These are phyloP conservation scores for Cardiosporidium cionae DNA, from an alignment of 169 alveolate species.

Conservation along the genomic window DNA sequence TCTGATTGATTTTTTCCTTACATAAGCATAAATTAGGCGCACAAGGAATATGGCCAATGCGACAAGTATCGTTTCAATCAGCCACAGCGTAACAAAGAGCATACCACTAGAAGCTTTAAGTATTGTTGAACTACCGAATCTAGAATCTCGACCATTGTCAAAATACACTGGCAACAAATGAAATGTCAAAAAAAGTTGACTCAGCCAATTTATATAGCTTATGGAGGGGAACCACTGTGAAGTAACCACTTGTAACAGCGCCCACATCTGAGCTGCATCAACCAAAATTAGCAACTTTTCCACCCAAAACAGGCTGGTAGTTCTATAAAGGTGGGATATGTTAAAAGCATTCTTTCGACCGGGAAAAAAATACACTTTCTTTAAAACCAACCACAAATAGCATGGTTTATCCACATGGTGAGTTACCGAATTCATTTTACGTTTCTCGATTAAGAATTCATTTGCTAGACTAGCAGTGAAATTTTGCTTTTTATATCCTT, in stretches of 20 bases:
- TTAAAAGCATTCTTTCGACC: background rate
- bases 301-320: background rate
- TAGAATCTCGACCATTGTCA: background rate
- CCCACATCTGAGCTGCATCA: background rate
- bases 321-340: background rate
- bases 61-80: background rate
- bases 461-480: no score
- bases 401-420: background rate
- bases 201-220: background rate
- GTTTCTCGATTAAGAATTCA: no score
- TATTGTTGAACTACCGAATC: no score
- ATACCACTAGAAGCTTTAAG: no score
- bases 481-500: no score
- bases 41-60: background rate
- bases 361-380: background rate
- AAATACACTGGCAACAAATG: background rate
- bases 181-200: background rate
- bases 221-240: no score
- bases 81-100: background rate
- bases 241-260: background rate
- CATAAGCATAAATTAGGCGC: no score
- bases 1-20: no score
- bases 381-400: background rate
- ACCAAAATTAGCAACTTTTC: background rate
- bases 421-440: background rate